Conservation (phyloP, 2,329 filamentous ascomycete genomes). For the Leptoxyphium fumago region DNA sequence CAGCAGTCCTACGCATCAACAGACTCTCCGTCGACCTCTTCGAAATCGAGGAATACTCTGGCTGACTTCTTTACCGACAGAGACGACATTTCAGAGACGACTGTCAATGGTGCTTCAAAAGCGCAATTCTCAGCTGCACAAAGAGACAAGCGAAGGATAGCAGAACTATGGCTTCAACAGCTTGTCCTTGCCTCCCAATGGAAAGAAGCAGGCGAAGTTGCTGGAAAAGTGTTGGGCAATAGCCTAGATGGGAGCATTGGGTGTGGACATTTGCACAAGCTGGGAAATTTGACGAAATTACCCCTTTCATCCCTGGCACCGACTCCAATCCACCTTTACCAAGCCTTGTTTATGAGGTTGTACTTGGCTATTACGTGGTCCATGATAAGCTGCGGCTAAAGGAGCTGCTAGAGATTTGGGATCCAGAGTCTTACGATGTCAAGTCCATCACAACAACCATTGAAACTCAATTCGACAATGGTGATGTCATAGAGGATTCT, state of each 20-base stretch:
- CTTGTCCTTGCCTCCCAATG: slow-evolving; percentile 63
- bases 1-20: slow-evolving; percentile 13
- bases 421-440: slow-evolving; percentile 69
- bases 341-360: slow-evolving; percentile 70
- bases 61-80: slow-evolving; percentile 54
- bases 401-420: slow-evolving; percentile 70
- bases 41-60: slow-evolving; percentile 31
- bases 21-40: slow-evolving; percentile 27
- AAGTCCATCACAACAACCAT: slow-evolving; percentile 61
- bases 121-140: slow-evolving; percentile 51
- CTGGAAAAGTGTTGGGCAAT: slow-evolving; percentile 67
- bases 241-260: slow-evolving; percentile 88
- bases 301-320: slow-evolving; percentile 62
- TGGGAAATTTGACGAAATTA: slow-evolving; percentile 79
- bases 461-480: slow-evolving; percentile 65
- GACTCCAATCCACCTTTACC: slow-evolving; percentile 68
- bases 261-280: slow-evolving; percentile 81
- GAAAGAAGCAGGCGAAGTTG: slow-evolving; percentile 62
- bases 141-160: slow-evolving; percentile 79
- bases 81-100: not conserved
- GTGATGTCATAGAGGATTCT: slow-evolving; percentile 54
- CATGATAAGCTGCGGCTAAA: slow-evolving; percentile 61
- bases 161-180: slow-evolving; percentile 85
- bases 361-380: slow-evolving; percentile 78
- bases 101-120: not conserved